A percentile compares a stretch with the other conserved stretches of the same genome.
Evolutionary conservation across 129 eudicot species (phyloP).

Genomic region (Calendula officinalis): DNA sequence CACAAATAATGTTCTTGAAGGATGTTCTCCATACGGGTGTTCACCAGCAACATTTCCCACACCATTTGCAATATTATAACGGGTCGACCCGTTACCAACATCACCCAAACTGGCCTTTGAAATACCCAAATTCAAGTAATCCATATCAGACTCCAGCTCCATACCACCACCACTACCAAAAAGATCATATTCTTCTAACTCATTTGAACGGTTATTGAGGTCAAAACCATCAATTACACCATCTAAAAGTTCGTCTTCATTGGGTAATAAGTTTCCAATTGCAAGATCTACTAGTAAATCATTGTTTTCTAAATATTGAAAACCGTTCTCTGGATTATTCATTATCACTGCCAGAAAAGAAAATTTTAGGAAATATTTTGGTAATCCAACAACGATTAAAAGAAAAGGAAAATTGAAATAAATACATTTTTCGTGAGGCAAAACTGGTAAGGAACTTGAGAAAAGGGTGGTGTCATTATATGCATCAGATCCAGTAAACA

Average conservation of each 20-base stretch:
- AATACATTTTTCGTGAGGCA: constrained; percentile 76
- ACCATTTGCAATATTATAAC: constrained; percentile 43
- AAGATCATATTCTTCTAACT: constrained; percentile 73
- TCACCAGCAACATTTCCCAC: constrained; percentile 80
- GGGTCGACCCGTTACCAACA: constrained; percentile 50
- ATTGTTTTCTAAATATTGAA: constrained; percentile 36
- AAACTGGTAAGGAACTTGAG: constrained; percentile 88
- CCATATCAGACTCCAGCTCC: constrained; percentile 77
- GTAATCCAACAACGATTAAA: neutral
- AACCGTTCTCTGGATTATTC: constrained; percentile 32
- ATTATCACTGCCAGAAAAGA: constrained; percentile 43
- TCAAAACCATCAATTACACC: constrained; percentile 67
- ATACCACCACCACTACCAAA: constrained; percentile 95
- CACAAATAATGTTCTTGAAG: constrained; percentile 90
- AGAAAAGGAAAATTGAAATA: neutral
- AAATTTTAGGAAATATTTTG: neutral
- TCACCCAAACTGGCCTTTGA: constrained; percentile 55
- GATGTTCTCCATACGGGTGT: constrained; percentile 94
- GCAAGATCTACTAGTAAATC: constrained; percentile 46
- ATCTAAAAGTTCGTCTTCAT: constrained; percentile 87
- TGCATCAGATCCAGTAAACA: constrained; percentile 39
- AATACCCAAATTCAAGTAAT: constrained; percentile 40
- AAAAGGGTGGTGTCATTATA: constrained; percentile 52
- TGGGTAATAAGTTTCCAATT: constrained; percentile 63
- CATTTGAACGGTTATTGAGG: constrained; percentile 51